Base-by-base conservation (phyloP, 2,329 filamentous ascomycete genomes). In the Fusarium sp. region DNA sequence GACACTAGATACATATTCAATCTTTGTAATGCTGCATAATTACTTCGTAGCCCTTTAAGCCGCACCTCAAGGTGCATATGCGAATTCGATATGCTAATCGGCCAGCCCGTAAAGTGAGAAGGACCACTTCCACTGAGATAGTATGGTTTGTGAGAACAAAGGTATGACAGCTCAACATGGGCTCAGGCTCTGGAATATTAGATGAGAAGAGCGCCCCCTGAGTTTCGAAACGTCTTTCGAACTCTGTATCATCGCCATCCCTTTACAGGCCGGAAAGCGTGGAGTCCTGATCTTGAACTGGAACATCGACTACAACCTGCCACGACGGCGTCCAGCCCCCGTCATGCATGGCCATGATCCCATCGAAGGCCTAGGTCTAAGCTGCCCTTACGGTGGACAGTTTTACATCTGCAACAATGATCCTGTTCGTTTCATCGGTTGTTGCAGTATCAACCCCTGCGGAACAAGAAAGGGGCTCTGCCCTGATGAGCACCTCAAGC, bases 401-500 rank as follows among this genome's bases (percentile, higher is more conserved):
- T 82, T 82, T 36, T 82, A 82, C 73, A 72, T 81, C 58, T 82
- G 81, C 66, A 43, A 63, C 6, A 69, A 73, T 3, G 75, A 75
- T 33, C 64, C 68, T 1, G 39, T 60, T 5, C 76, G 77, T 31
- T 84, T 83, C 67, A 56, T 84, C 40, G 82, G 82, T 14, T 84
- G 82, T 66, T 84, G 82, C 48, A 69, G 61, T 13, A 69, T 63
- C 26, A 74, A 80, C 58, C 78, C 81, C 1, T 82, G 81, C 44
- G 51, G 62, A 14, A 38, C 40, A 11, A 53, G 52, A 39, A 67
- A 68, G 15, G 72, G 71, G 1, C 44, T 64, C 28, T 74, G 71
- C 14, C 64, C 69, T 3, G 71, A 71, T 28, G 31, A 62, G 2
- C 42, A 66, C 11, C 57, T 81, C 20, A 56, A 49, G 13, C 40